Base-by-base conservation (phyloP, 2,329 filamentous ascomycete species). In the Whalleya microplaca region DNA sequence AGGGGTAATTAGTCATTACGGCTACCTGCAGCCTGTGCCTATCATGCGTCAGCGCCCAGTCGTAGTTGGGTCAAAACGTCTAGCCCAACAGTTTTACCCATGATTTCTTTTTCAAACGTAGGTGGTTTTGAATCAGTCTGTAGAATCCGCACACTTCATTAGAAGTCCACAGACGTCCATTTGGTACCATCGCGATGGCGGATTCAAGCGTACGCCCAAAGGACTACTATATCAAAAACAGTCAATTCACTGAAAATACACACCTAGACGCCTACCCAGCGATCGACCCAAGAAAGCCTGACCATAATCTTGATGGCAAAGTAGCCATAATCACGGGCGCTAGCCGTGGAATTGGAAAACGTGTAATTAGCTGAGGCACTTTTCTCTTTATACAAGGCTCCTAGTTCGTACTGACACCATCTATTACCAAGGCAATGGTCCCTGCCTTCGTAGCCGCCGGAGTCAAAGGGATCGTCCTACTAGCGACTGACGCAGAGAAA, bases 271-370 rank as follows among this genome's bases (percentile, higher is more conserved):
- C 67, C 3, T 79, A 80, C 54, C 69, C 74, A 19, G 67, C 74
- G 16, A 73, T 78, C 44, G 70, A 77, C 41, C 76, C 56, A 1
- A 42, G 48, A 6, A 49, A 49, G 23, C 41, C 47, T n/a, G 48
- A 55, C 19, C 74, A 6, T 19, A 72, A 66, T 8, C 71, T 73
- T 47, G 66, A 64, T 2, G 75, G 73, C 14, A 75, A 72, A 53
- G 71, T 75, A 0, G 58, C 72, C 6, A 65, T 76, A 32, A 71
- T 78, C 56, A 78, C 75, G n/a, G 76, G 76, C 0, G 74, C 75
- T 1, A 73, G 71, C 45, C 71, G 71, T 27, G 76, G 76, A 1
- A 57, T 78, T 20, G 77, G 73, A 19, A 66, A 58, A 1, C 62
- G 53, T 48, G 52, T 59, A 49, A 43, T 14, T 18, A n/a, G 45